phyloP scores from a whole-genome alignment of 1,284 basidiomycete species.

The Cryptococcus wingfieldii region DNA sequence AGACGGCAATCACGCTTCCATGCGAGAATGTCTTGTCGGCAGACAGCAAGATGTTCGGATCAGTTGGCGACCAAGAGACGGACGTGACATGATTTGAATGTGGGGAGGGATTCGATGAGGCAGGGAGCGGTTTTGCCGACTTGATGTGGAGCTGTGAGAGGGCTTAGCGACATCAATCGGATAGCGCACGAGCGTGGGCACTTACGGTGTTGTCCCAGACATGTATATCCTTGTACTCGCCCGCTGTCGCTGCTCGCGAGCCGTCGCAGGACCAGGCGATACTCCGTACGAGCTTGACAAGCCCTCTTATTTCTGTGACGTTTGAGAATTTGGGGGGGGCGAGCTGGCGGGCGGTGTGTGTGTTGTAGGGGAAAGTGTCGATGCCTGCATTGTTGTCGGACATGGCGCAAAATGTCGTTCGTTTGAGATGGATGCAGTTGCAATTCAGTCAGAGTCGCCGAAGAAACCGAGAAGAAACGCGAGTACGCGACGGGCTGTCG shows the following conservation, averaged over 20 bases:
- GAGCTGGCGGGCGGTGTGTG: background rate
- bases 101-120: constrained; percentile 24
- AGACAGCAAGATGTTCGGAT: constrained; percentile 33
- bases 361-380: background rate
- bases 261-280: constrained; percentile 33
- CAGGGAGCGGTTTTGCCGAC: constrained; percentile 16
- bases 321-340: background rate
- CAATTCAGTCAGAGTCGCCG: background rate
- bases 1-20: constrained; percentile 30
- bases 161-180: background rate
- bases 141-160: constrained; percentile 11
- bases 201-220: constrained; percentile 23
- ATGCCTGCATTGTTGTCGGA: background rate
- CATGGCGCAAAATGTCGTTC: background rate
- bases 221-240: constrained; percentile 23
- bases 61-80: constrained; percentile 39
- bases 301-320: background rate
- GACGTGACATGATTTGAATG: constrained; percentile 38
- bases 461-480: background rate
- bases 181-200: background rate
- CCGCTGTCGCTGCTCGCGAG: constrained; percentile 21
- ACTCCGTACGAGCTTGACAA: constrained; percentile 18
- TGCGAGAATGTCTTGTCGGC: constrained; percentile 30
- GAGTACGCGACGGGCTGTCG: too few species aligned
- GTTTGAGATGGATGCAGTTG: background rate